phyloP scores from a whole-genome alignment of 169 alveolate genomes.

The Perkinsus olseni region DNA sequence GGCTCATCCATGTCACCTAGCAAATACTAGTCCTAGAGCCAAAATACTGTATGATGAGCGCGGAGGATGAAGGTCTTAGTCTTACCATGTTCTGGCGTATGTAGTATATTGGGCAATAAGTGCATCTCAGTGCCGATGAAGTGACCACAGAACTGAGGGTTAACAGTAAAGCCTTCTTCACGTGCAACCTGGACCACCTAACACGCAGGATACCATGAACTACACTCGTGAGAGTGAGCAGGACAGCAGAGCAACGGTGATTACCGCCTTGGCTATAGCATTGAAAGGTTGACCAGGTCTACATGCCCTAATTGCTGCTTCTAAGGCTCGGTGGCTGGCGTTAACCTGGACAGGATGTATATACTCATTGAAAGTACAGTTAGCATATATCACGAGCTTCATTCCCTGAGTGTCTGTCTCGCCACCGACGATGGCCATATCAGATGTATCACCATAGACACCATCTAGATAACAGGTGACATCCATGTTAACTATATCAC shows the following conservation, averaged over 20 bases:
- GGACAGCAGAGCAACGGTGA: constrained; percentile 27
- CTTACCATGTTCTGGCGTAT: constrained; percentile 35
- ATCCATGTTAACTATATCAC: constrained; percentile 79
- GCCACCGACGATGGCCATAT: constrained; percentile 49
- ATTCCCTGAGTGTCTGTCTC: constrained; percentile 38
- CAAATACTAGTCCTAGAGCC: neutral
- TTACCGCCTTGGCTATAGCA: constrained; percentile 64
- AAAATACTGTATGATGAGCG: too few relatives aligned
- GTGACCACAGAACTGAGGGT: constrained; percentile 81
- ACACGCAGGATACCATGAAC: neutral
- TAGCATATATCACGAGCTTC: constrained; percentile 17
- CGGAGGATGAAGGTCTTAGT: constrained; percentile 25
- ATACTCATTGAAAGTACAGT: neutral
- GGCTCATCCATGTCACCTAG: constrained; percentile 22
- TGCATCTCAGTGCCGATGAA: constrained; percentile 82
- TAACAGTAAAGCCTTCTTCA: constrained; percentile 63
- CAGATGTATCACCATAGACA: constrained; percentile 59
- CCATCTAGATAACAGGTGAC: constrained; percentile 77
- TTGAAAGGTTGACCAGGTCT: constrained; percentile 73
- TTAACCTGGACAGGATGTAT: neutral
- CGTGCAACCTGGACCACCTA: constrained; percentile 39
- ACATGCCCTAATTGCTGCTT: constrained; percentile 67
- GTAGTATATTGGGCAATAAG: constrained; percentile 77
- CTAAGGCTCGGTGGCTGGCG: constrained; percentile 41
- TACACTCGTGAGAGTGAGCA: neutral